These are phyloP conservation scores for Carex littledalei DNA, from an alignment of 176 grass and related monocot genomes.

Conservation along the genomic window DNA sequence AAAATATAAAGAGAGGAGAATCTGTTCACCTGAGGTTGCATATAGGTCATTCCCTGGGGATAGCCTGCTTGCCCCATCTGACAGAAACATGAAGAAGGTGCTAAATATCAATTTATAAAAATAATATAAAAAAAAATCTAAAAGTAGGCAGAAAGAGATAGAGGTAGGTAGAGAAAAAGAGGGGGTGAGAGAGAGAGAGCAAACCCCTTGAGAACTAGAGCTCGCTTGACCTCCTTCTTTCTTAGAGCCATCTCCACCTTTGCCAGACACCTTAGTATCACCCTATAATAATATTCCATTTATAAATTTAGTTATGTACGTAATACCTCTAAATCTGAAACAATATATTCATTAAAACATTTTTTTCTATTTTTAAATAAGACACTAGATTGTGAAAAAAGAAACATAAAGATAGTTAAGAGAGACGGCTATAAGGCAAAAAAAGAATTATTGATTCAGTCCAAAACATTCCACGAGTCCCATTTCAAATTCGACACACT, in stretches of 20 bases:
- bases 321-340: background rate
- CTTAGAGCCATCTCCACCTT: conserved; percentile 68
- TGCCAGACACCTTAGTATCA: conserved; percentile 84
- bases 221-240: conserved; percentile 56
- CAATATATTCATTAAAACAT: background rate
- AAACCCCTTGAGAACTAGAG: conserved; percentile 60
- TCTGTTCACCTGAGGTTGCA: conserved; percentile 78
- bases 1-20: conserved; percentile 17
- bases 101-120: background rate
- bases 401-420: background rate
- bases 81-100: conserved; percentile 12
- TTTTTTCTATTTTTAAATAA: background rate
- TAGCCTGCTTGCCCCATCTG: conserved; percentile 77
- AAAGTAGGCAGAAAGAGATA: background rate
- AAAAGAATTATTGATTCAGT: background rate
- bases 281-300: conserved; percentile 44
- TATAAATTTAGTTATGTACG: background rate
- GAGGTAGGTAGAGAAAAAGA: background rate
- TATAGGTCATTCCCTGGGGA: conserved; percentile 86
- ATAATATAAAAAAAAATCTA: background rate
- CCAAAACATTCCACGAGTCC: background rate
- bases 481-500: background rate
- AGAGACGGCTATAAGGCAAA: background rate
- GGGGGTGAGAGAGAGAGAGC: background rate
- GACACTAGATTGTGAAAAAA: background rate